phyloP scores from a whole-genome alignment of 495 filamentous ascomycete species.

The Melanomma pulvis-pyrius region DNA sequence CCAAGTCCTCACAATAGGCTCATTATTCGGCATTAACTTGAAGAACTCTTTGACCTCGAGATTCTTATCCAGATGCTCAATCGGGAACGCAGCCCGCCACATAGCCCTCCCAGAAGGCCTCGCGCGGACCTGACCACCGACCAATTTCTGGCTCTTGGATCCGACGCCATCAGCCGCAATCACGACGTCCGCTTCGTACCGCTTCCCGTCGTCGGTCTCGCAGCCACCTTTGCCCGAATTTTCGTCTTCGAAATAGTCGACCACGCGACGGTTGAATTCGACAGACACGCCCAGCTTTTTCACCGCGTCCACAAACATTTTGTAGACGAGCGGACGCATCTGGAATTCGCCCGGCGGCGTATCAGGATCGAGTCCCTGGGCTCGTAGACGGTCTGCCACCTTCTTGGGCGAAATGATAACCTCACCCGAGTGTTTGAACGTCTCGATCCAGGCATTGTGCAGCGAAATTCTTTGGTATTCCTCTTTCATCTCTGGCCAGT shows the following conservation, averaged over 20 bases:
- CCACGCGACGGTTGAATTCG: conserved; percentile 57
- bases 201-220: conserved; percentile 54
- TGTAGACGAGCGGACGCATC: conserved; percentile 58
- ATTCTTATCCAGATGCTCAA: conserved; percentile 42
- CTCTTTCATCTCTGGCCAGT: conserved; percentile 59
- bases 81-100: conserved; percentile 56
- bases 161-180: conserved; percentile 68
- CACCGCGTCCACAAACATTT: conserved; percentile 58
- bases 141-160: conserved; percentile 61
- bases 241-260: conserved; percentile 61
- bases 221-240: conserved; percentile 55
- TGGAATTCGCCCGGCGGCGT: conserved; percentile 46
- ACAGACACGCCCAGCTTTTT: conserved; percentile 55
- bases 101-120: conserved; percentile 55
- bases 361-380: conserved; percentile 49
- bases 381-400: conserved; percentile 36
- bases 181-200: conserved; percentile 59
- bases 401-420: conserved; percentile 44
- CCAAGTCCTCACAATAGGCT: conserved; percentile 44
- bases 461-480: conserved; percentile 53
- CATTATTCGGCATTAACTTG: conserved; percentile 47
- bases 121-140: conserved; percentile 56
- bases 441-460: conserved; percentile 54
- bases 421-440: conserved; percentile 57
- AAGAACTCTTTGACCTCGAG: conserved; percentile 48